Conservation (phyloP, 1,139 yeast species). For the Blastobotrys raffinosifermentans region DNA sequence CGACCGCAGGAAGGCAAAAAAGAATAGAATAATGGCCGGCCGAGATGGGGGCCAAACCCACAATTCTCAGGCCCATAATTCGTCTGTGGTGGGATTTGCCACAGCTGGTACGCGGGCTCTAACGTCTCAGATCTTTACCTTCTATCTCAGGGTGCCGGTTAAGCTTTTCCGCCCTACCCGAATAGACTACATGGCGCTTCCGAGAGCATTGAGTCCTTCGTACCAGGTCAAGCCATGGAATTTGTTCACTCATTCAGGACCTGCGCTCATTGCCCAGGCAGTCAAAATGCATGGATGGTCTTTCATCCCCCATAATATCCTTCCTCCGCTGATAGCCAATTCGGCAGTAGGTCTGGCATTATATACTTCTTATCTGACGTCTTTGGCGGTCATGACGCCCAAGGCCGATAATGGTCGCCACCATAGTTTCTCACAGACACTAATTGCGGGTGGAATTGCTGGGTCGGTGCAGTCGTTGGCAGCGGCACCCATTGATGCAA, state of each 20-base stretch:
- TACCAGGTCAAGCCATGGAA: slow-evolving; percentile 50
- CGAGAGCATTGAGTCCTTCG: slow-evolving; percentile 33
- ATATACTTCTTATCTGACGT: slow-evolving; percentile 69
- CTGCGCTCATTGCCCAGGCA: slow-evolving; percentile 66
- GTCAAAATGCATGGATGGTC: slow-evolving; percentile 77
- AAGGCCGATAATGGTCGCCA: slow-evolving; percentile 14
- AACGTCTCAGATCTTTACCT: slow-evolving; percentile 68
- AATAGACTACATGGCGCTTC: slow-evolving; percentile 48
- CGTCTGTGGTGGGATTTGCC: slow-evolving; percentile 47
- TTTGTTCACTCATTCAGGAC: slow-evolving; percentile 66
- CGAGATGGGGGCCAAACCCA: no score
- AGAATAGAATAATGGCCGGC: no score
- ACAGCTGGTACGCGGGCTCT: slow-evolving; percentile 83
- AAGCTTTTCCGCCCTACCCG: slow-evolving; percentile 87
- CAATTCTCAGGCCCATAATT: slow-evolving; percentile 1
- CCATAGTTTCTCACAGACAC: slow-evolving; percentile 43
- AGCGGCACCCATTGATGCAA: slow-evolving; percentile 92
- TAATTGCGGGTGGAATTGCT: slow-evolving; percentile 78
- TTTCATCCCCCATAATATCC: slow-evolving; percentile 71
- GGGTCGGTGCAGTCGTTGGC: slow-evolving; percentile 85
- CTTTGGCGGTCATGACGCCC: slow-evolving; percentile 25
- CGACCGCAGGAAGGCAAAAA: no score
- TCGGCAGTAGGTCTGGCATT: slow-evolving; percentile 81
- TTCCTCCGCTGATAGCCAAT: slow-evolving; percentile 85
- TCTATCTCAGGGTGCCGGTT: slow-evolving; percentile 72